Evolutionary conservation across 2,329 filamentous ascomycete species (phyloP).

Genomic region (Aspergillus fructus): DNA sequence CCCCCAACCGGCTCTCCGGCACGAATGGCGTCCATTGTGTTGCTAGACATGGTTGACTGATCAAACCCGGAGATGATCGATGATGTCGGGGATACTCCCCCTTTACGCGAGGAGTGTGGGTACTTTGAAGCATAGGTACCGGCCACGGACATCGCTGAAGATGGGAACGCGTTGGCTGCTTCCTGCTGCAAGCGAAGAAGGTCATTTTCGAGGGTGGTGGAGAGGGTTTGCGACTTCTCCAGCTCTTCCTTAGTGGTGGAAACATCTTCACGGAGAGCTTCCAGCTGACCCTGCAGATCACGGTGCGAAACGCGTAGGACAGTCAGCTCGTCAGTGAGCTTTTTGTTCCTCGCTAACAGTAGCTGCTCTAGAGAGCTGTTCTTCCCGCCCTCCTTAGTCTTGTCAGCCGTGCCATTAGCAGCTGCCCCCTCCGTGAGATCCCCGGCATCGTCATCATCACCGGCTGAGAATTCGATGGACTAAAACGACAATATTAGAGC

Average conservation of each 20-base stretch:
- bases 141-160: constrained; percentile 84
- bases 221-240: constrained; percentile 79
- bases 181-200: constrained; percentile 84
- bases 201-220: constrained; percentile 88
- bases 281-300: constrained; percentile 78
- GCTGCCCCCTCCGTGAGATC: constrained; percentile 38
- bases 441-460: constrained; percentile 66
- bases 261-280: constrained; percentile 78
- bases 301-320: constrained; percentile 91
- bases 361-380: constrained; percentile 83
- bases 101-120: constrained; percentile 68
- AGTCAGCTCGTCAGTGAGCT: constrained; percentile 89
- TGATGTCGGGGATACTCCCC: constrained; percentile 81
- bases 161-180: constrained; percentile 76
- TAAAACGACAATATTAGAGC: constrained; percentile 25
- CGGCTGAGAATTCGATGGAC: constrained; percentile 94
- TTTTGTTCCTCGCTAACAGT: constrained; percentile 90
- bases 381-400: constrained; percentile 55
- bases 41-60: constrained; percentile 54
- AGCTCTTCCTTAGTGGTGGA: constrained; percentile 81
- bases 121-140: constrained; percentile 85
- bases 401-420: constrained; percentile 51
- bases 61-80: constrained; percentile 99
- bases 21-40: constrained; percentile 58
- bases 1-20: constrained; percentile 69